Evolutionary conservation across 176 grass and related monocot species (phyloP), one percentile per base, ranked within the genome.

Genomic region (Triticum timopheevii): DNA sequence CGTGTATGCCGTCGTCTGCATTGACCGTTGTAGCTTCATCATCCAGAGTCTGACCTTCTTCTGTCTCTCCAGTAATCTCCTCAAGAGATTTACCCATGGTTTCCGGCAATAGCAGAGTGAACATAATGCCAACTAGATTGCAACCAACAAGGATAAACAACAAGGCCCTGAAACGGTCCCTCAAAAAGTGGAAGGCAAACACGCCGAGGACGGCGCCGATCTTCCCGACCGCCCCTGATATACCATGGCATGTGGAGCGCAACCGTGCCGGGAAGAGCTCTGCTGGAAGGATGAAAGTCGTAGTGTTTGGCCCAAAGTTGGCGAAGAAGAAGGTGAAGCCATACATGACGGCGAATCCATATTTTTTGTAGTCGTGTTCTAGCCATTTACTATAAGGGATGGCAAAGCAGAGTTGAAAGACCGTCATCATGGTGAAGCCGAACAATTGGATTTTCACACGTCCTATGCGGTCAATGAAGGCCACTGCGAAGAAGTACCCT

Each of bases 251-350:
- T 0, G 90, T 92, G 1, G 90, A 92, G 44, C 90, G 80, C 44
- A 90, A 44, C 65, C 93, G 67, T 0, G 88, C 90, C 1, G 90
- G 93, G 80, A 92, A 95, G 63, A 95, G 92, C 45, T 95, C 88
- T 0, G 88, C 93, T 0, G 93, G 86, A 4, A 95, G 22, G 73
- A 95, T 75, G 79, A 95, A 95, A 30, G 90, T 95, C 20, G 90
- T 95, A 22, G 75, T 74, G 80, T 92, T 95, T 6, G 93, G 93
- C 4, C 93, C 90, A 8, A 92, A 95, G 76, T 95, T 95, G 5
- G 94, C 89, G 40, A 96, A 96, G 85, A 95, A 95, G 81, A 96
- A 88, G 34, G 79, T 93, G 76, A 90, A 58, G 1, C 78, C 82
- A 38, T 93, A 96, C 91, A 96, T 84, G 31, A 85, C 61, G 0